Base-by-base conservation (phyloP, 2,329 filamentous ascomycete genomes). In the Penicillium sp. region DNA sequence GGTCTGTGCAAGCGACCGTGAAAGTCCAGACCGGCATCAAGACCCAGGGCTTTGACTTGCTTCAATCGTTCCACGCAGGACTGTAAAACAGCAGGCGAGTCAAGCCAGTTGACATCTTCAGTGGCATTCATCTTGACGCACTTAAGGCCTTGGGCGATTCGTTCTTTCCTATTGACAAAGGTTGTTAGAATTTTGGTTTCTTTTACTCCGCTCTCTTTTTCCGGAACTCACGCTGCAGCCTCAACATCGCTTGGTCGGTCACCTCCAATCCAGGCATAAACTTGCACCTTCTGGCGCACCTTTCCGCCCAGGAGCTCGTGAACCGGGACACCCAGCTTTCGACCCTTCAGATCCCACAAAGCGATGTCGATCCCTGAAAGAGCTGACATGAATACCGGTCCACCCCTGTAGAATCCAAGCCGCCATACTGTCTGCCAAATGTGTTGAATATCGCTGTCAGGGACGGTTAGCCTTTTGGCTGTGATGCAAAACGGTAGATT, bases 111-210 rank as follows among this genome's bases (percentile, higher is more conserved):
- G 0, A 91, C 74, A 60, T 91, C 89, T 68, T 89, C 88, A 0
- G 89, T 92, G 2, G 83, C 89, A 68, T 92, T 92, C 89, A 93
- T 92, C 70, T 93, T 92, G 53, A 92, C 59, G n/a, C 68, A 72
- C 57, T 72, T 73, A 41, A 78, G 67, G 3, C 76, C 76, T 54
- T 78, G 76, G 0, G 69, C 70, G 17, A 76, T 73, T 19, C 76
- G 72, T 7, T 70, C 71, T 64, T 75, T 75, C 78, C 86, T 69
- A 35, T 42, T 36, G 15, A 13, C 4, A 8, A 2, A 10, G 1
- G 1, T 17, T 12, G 35, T 63, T 33, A 61, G 54, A 27, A 8
- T 1, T 4, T 12, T 9, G 9, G 2, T 33, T 5, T 8, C 3
- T 19, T 27, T 38, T n/a, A 1, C 2, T 6, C 6, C 35, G 10